Evolutionary conservation across 176 grass and related monocot genomes (phyloP).

Genomic region (Musa schizocarpa): DNA sequence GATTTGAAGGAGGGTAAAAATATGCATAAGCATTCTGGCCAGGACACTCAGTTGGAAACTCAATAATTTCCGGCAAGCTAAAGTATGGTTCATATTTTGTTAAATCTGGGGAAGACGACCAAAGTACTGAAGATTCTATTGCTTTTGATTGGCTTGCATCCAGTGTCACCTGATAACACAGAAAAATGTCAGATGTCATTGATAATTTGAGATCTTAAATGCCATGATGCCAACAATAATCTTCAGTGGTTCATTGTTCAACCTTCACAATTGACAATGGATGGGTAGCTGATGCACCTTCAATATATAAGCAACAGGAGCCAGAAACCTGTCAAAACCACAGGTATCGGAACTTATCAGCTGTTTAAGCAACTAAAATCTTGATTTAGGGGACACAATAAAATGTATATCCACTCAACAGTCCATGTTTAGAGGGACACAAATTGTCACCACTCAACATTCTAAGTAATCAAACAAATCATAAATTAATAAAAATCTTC

Average conservation of each 20-base stretch:
- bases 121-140: slow-evolving; percentile 56
- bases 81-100: slow-evolving; percentile 52
- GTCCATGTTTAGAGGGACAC: no score
- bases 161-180: slow-evolving; percentile 49
- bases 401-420: no score
- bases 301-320: slow-evolving; percentile 63
- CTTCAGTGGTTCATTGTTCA: slow-evolving; percentile 10
- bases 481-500: no score
- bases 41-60: slow-evolving; percentile 63
- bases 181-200: neutral
- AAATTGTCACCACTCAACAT: no score
- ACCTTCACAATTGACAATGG: slow-evolving; percentile 87
- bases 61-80: slow-evolving; percentile 64
- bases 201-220: neutral
- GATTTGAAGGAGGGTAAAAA: slow-evolving; percentile 74
- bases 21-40: slow-evolving; percentile 87
- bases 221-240: slow-evolving; percentile 1
- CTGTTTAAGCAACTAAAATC: neutral
- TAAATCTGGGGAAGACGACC: slow-evolving; percentile 62
- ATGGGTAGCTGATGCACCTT: slow-evolving; percentile 65
- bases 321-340: slow-evolving; percentile 33
- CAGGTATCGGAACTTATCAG: neutral
- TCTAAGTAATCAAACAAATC: no score
- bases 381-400: neutral
- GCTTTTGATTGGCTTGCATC: slow-evolving; percentile 49